Percentiles rank a stretch among this genome's conserved stretches.
phyloP scores from a whole-genome alignment of 495 filamentous ascomycete genomes.

The Hypoxylon trugodes region DNA sequence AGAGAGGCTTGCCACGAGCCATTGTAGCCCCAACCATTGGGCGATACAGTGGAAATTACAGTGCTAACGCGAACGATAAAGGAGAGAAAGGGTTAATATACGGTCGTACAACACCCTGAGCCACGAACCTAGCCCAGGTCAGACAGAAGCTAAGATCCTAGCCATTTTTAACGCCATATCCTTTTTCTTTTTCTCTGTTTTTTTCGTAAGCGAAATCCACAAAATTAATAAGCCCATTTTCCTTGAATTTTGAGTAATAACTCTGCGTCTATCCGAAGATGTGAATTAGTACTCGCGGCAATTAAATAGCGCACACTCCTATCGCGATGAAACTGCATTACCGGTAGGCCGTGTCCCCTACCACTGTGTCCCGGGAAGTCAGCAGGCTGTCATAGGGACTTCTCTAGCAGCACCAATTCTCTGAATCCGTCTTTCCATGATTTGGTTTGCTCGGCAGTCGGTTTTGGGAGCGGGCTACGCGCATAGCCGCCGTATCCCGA shows the following conservation, averaged over 20 bases:
- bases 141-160: constrained; percentile 14
- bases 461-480: constrained; percentile 78
- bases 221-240: constrained; percentile 1
- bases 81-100: constrained; percentile 7
- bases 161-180: constrained; percentile 16
- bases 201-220: not conserved
- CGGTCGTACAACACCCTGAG: constrained; percentile 11
- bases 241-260: not conserved
- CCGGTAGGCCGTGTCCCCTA: not conserved
- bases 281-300: not conserved
- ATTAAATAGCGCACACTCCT: not conserved
- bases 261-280: constrained; percentile 4
- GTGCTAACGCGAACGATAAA: not conserved
- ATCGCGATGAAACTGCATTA: not conserved
- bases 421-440: constrained; percentile 75
- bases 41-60: constrained; percentile 1
- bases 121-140: not conserved
- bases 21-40: not conserved
- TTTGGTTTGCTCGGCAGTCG: constrained; percentile 64
- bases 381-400: constrained; percentile 34
- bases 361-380: constrained; percentile 7
- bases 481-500: constrained; percentile 82
- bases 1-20: not conserved
- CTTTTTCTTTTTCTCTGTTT: constrained; percentile 17
- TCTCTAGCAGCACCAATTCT: constrained; percentile 76